Conservation (phyloP, 139 green algal genomes). For the Eudorina sp. region DNA sequence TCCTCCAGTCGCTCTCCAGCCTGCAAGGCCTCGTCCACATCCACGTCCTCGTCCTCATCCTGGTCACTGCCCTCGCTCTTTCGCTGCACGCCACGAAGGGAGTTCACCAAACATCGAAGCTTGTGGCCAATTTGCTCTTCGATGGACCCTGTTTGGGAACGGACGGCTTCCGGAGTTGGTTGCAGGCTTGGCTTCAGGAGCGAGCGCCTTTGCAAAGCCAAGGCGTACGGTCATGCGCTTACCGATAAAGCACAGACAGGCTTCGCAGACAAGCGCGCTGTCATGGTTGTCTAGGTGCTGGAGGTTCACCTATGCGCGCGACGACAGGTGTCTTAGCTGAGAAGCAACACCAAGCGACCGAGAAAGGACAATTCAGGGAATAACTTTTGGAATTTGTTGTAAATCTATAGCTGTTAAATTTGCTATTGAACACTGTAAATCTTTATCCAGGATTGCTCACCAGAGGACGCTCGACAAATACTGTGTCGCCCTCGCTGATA, state of each 20-base stretch:
- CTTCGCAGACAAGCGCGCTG: constrained; percentile 59
- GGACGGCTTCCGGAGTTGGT: no score
- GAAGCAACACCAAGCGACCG: background rate
- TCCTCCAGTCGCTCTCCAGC: constrained; percentile 33
- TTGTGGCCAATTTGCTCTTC: constrained; percentile 67
- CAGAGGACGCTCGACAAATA: constrained; percentile 68
- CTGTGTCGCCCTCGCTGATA: constrained; percentile 49
- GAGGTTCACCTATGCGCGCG: background rate
- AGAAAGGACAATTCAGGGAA: no score
- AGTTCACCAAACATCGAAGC: constrained; percentile 50
- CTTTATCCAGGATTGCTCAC: no score
- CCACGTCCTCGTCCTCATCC: constrained; percentile 41
- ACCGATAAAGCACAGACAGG: constrained; percentile 73
- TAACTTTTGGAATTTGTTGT: no score
- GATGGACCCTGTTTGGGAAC: constrained; percentile 54
- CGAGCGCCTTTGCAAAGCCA: background rate
- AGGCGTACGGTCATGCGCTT: background rate
- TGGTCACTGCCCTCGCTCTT: background rate
- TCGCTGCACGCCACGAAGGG: constrained; percentile 14
- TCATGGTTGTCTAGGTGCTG: constrained; percentile 50
- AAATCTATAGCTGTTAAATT: no score
- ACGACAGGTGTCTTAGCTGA: background rate
- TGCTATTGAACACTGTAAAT: no score
- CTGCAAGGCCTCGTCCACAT: constrained; percentile 44
- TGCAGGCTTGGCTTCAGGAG: background rate